Conservation (phyloP, 129 eudicot genomes). For the Flaveria brownii region DNA sequence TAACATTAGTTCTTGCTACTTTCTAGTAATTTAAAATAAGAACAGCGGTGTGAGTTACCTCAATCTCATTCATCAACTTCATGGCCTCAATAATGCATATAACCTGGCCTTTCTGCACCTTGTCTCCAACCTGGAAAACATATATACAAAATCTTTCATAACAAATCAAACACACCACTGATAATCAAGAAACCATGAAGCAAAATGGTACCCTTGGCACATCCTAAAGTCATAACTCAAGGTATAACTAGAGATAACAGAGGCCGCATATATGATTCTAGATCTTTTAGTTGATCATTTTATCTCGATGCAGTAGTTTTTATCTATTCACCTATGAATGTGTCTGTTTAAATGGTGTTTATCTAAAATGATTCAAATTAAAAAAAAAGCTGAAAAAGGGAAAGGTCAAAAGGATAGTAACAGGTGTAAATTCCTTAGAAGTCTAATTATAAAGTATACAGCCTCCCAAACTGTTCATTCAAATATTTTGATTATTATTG, state of each 20-base stretch:
- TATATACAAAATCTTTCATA: neutral
- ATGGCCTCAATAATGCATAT: slow-evolving; percentile 84
- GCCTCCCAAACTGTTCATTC: neutral
- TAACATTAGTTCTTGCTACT: neutral
- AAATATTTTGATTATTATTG: slow-evolving; percentile 2
- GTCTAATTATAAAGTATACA: neutral
- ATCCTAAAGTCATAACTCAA: neutral
- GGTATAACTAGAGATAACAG: neutral
- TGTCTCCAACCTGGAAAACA: slow-evolving; percentile 70
- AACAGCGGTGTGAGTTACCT: slow-evolving; percentile 40
- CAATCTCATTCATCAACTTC: slow-evolving; percentile 91
- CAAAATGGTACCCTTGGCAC: neutral
- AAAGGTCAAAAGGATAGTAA: neutral
- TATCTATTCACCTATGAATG: neutral
- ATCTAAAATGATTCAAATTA: neutral
- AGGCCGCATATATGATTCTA: neutral
- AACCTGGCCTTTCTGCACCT: slow-evolving; percentile 78
- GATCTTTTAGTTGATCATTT: neutral
- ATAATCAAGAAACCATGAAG: neutral
- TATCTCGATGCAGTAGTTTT: neutral
- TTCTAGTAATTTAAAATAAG: slow-evolving; percentile 3
- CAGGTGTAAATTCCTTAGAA: neutral
- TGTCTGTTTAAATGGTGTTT: neutral
- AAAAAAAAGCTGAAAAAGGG: neutral
- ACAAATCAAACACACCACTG: neutral